Evolutionary conservation across 441 rosid genomes (phyloP), one percentile per base, ranked within the genome.

Genomic region (Biscutella laevigata): DNA sequence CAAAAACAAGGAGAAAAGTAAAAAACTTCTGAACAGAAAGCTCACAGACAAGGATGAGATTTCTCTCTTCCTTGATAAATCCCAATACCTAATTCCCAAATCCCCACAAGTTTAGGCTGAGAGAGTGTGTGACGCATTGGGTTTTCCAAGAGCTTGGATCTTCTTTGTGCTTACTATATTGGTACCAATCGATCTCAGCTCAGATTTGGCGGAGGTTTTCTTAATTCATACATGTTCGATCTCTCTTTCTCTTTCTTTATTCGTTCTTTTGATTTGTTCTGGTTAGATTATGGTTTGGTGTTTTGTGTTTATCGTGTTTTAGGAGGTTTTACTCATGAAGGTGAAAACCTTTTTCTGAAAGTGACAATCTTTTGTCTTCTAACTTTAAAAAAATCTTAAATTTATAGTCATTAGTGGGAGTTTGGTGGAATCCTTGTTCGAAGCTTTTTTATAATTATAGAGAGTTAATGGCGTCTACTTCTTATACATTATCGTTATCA

Each of bases 351-450:
- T 45, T 36, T 2, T 26, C 5, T 21, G 24, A 39, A 39, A 64
- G 69, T 40, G 19, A 57, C 44, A 12, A 49, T 14, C 40, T 40
- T 10, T 32, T 41, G 39, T 53, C 39, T 53, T 16, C 25, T 8
- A 7, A 20, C 6, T 29, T 16, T 9, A 5, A 13, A 44, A 49
- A 25, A 7, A 15, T 30, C 43, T 50, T 51, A 65, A 15, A 46
- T 65, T 57, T 22, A n/a, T n/a, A 56, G 49, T 57, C 21, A 29
- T 16, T 1, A 66, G 60, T 58, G 65, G 50, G 49, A 35, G 70
- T 66, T 66, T 37, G 70, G 70, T 66, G 70, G 65, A 57, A 58
- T 51, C 65, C 43, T 66, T 36, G 50, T 45, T 58, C 35, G 13
- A 57, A 58, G 60, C 60, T 65, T 48, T 49, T 41, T 39, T 0